phyloP scores from a whole-genome alignment of 2,329 filamentous ascomycete species.

The Claviceps arundinis region DNA sequence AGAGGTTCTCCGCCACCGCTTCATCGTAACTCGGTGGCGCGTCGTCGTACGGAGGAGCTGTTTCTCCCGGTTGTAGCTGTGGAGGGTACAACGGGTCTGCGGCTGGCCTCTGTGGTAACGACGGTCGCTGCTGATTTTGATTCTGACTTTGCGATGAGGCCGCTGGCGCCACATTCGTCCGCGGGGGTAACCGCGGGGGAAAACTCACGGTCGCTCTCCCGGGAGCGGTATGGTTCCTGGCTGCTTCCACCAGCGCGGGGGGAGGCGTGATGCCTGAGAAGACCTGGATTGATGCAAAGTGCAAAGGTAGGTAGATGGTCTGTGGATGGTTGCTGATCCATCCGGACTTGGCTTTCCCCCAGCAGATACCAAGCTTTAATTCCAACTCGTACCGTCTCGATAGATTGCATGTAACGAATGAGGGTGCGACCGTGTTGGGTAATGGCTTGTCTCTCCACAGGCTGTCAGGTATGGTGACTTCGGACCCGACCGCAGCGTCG shows the following conservation, averaged over 20 bases:
- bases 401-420: conserved; percentile 82
- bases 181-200: conserved; percentile 24
- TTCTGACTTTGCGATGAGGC: conserved; percentile 10
- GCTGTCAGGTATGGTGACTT: conserved; percentile 54
- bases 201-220: conserved; percentile 23
- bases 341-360: conserved; percentile 42
- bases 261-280: conserved; percentile 83
- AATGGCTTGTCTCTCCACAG: conserved; percentile 62
- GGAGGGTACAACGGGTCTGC: conserved; percentile 45
- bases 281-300: conserved; percentile 60
- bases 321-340: conserved; percentile 29
- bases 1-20: conserved; percentile 65
- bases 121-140: conserved; percentile 5
- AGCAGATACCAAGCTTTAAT: conserved; percentile 63
- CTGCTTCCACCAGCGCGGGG: conserved; percentile 55
- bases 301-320: conserved; percentile 63
- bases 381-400: conserved; percentile 72
- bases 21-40: conserved; percentile 95
- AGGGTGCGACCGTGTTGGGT: conserved; percentile 76
- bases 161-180: conserved; percentile 15
- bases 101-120: conserved; percentile 16
- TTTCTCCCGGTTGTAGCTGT: conserved; percentile 33
- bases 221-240: conserved; percentile 20
- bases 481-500: conserved; percentile 46
- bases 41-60: conserved; percentile 45